A percentile compares a stretch with the other conserved stretches of the same genome.
phyloP scores from a whole-genome alignment of 768 basidiomycete genomes.

The Sarcodon sp. region DNA sequence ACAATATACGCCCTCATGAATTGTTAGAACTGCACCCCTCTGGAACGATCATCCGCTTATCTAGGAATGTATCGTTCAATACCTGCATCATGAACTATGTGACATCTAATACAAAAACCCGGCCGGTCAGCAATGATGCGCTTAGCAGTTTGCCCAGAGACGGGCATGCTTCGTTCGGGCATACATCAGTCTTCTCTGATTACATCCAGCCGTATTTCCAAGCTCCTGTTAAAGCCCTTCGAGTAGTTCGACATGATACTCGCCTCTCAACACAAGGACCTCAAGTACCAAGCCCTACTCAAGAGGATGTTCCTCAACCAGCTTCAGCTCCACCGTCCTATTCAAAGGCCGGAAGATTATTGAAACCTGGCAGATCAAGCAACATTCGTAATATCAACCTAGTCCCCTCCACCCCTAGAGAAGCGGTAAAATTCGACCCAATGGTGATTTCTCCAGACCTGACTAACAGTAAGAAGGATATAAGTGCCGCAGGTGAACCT shows the following conservation, averaged over 20 bases:
- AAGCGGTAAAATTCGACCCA: no score
- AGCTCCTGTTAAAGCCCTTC: constrained; percentile 36
- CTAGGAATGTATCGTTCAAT: constrained; percentile 15
- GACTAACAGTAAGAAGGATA: not conserved
- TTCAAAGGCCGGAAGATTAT: not conserved
- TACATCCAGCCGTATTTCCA: constrained; percentile 53
- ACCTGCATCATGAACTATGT: no score
- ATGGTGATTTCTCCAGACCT: not conserved
- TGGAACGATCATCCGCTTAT: constrained; percentile 28
- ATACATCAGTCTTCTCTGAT: constrained; percentile 11
- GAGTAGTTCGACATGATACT: constrained; percentile 22
- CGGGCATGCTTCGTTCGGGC: no score
- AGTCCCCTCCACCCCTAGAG: no score
- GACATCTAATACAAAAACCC: no score
- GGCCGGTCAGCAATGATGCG: no score
- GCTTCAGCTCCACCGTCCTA: constrained; percentile 1
- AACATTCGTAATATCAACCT: no score
- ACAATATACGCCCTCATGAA: constrained; percentile 46
- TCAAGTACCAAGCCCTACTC: constrained; percentile 1
- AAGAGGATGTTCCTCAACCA: not conserved
- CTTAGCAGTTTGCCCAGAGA: no score
- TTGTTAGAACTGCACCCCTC: constrained; percentile 55
- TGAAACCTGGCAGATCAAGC: no score
- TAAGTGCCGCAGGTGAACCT: not conserved
- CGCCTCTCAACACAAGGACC: not conserved